Evolutionary conservation across 352 stramenopile species (phyloP).

Genomic region (Aphanomyces euteiches): DNA sequence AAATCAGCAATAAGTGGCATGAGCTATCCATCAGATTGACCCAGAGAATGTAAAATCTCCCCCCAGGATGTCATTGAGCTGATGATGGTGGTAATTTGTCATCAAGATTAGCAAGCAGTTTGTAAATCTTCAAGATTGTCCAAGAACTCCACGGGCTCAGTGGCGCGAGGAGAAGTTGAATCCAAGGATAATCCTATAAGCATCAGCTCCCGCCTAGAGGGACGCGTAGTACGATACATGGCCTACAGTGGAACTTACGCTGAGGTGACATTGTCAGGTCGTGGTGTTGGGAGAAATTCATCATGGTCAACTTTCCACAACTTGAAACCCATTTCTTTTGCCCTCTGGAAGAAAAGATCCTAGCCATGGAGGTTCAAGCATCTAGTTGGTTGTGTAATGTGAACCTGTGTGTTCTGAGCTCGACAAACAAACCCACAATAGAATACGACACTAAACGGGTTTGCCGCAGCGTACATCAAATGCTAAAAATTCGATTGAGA

Average conservation of each 20-base stretch:
- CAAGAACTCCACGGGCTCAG: constrained; percentile 42
- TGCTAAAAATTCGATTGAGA: constrained; percentile 31
- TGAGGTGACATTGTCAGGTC: constrained; percentile 43
- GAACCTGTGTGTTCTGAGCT: constrained; percentile 40
- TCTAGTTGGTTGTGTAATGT: neutral
- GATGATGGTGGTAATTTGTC: no score
- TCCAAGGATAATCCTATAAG: constrained; percentile 52
- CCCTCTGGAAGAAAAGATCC: constrained; percentile 51
- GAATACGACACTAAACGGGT: constrained; percentile 44
- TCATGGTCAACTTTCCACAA: constrained; percentile 41
- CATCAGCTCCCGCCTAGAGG: constrained; percentile 39
- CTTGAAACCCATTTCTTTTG: constrained; percentile 40
- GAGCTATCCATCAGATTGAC: neutral
- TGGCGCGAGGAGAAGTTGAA: constrained; percentile 37
- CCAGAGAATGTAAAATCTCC: constrained; percentile 1
- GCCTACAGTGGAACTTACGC: constrained; percentile 10
- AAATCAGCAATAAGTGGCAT: no score
- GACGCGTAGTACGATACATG: neutral
- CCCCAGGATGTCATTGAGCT: neutral
- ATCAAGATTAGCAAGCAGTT: constrained; percentile 43
- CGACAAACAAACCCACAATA: constrained; percentile 64
- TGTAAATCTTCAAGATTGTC: constrained; percentile 43
- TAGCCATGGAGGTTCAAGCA: constrained; percentile 25
- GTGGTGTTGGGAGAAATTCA: constrained; percentile 42
- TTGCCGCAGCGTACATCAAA: constrained; percentile 40